Base-by-base conservation (phyloP, 139 green algal species). In the Microglena sp. region DNA sequence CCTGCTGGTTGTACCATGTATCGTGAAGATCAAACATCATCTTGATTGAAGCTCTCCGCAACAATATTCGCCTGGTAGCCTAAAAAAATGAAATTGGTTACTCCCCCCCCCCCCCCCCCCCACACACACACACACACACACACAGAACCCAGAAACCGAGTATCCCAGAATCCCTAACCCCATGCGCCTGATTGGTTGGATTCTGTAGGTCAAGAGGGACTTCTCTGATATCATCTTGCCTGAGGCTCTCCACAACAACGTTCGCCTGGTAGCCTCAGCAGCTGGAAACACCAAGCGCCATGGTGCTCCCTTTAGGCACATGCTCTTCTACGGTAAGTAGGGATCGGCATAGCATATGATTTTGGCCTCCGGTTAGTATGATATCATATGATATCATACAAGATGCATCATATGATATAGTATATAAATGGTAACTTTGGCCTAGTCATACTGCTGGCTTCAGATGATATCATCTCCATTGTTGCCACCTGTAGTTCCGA, bases 291-390 rank as follows among this genome's bases (percentile, higher is more conserved):
- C 93, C 2, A 91, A 90, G 75, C 68, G 64, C 24, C 90, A 97
- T 77, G 84, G 86, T 5, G 94, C 92, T 1, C 92, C 94, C 33
- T 99, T 97, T 83, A 50, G 92, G n/a, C 92, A 98, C 74, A 93
- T 96, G 84, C 80, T 95, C 6, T 95, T 94, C 74, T 91, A 91
- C 50, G 86, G 82, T 82, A 63, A 31, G 61, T 18, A 1, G 15
- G 40, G 40, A 18, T 24, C 40, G 15, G 40, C 15, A 50, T 24
- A 50, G 35, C n/a, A n/a, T n/a, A n/a, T n/a, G n/a, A n/a, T n/a
- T n/a, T n/a, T n/a, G n/a, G n/a, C 54, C 54, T 3, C 67, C 43
- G 11, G 44, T 29, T 97, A n/a, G n/a, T n/a, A n/a, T n/a, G n/a
- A n/a, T n/a, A n/a, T 94, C 82, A 69, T 60, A 7, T n/a, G n/a